Conservation (phyloP, 2,329 filamentous ascomycete species). For the Tolypocladium capitatum region DNA sequence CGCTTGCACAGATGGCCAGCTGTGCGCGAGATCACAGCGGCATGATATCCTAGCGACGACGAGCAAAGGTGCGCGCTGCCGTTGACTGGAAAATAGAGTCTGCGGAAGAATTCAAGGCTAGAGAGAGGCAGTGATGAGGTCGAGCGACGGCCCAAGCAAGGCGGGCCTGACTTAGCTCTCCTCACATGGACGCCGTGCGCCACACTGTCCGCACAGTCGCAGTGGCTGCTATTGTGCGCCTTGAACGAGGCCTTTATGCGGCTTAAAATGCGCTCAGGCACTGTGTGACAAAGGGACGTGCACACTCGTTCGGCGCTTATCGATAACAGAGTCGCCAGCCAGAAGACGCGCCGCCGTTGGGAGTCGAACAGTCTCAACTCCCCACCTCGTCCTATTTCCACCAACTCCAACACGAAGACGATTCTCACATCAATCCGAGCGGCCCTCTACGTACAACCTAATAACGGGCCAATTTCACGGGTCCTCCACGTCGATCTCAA, state of each 20-base stretch:
- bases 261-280: not conserved
- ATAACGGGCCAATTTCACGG: not conserved
- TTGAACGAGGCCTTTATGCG: not conserved
- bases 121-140: not conserved
- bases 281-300: not conserved
- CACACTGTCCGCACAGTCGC: not conserved
- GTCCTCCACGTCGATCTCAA: not conserved
- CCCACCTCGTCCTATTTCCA: not conserved
- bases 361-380: not conserved
- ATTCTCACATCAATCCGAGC: not conserved
- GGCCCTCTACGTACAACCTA: not conserved
- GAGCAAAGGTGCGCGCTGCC: not conserved
- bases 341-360: no score
- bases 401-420: not conserved
- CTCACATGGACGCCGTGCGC: conserved; percentile 5
- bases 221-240: not conserved
- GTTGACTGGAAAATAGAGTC: not conserved
- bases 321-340: not conserved
- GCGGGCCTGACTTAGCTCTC: not conserved
- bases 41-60: not conserved
- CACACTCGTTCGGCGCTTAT: not conserved
- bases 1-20: not conserved
- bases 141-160: not conserved
- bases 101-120: not conserved
- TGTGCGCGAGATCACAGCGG: not conserved